Evolutionary conservation across 345 rosid genomes (phyloP).

Genomic region (Rhodamnia argentea): DNA sequence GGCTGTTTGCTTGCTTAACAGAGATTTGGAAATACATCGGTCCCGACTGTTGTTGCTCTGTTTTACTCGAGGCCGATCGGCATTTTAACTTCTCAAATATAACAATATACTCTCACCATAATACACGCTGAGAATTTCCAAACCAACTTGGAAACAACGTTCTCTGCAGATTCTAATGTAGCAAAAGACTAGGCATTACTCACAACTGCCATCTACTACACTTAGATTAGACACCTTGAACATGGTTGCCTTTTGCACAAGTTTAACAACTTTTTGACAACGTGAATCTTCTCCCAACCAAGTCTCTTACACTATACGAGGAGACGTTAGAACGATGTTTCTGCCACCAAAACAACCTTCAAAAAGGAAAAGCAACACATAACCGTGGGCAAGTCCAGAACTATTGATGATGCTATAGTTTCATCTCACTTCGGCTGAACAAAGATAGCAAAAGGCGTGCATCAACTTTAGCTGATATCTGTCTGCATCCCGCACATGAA

Average conservation of each 20-base stretch:
- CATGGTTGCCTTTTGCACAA: neutral
- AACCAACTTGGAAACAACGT: neutral
- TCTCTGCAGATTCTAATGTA: neutral
- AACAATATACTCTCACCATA: neutral
- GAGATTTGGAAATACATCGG: too few species aligned
- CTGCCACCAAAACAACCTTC: neutral
- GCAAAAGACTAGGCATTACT: neutral
- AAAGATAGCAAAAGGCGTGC: neutral
- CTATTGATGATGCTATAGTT: too few species aligned
- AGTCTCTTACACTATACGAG: neutral
- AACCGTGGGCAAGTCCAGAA: neutral
- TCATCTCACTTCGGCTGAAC: neutral
- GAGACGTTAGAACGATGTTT: neutral
- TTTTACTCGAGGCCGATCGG: too few species aligned
- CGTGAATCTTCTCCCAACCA: neutral
- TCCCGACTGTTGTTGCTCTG: too few species aligned
- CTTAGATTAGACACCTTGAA: neutral
- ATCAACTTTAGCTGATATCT: neutral
- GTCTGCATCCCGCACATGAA: conserved; percentile 8
- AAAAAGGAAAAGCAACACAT: neutral
- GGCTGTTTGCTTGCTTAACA: neutral
- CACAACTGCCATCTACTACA: neutral
- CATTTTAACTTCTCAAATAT: neutral
- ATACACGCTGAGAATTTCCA: neutral
- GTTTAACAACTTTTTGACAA: neutral